Conservation (phyloP, 176 grass and related monocot genomes). For the maize (Zea mays) region DNA sequence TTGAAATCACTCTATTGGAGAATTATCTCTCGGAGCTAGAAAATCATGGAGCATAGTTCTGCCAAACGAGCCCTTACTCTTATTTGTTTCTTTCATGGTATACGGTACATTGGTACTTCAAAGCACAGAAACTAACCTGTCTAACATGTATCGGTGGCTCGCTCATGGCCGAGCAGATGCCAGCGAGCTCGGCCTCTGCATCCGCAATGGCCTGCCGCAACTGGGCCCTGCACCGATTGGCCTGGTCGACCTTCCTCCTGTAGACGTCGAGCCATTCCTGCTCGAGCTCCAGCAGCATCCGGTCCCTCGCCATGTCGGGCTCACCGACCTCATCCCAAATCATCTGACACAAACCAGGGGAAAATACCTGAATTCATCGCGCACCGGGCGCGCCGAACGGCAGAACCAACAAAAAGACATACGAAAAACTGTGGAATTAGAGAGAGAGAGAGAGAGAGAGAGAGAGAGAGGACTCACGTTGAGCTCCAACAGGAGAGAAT, state of each 20-base stretch:
- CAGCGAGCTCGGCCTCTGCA: conserved; percentile 68
- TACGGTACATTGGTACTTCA: background rate
- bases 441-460: background rate
- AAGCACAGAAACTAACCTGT: conserved; percentile 54
- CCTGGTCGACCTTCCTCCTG: conserved; percentile 69
- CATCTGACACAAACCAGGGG: conserved; percentile 45
- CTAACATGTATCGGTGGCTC: conserved; percentile 56
- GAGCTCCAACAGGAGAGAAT: conserved; percentile 76
- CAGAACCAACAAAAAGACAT: background rate
- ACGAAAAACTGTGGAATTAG: background rate
- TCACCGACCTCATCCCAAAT: conserved; percentile 92
- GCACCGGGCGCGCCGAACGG: background rate
- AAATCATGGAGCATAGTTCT: too few species aligned
- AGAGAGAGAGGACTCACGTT: conserved; percentile 39
- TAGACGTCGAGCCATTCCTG: conserved; percentile 77
- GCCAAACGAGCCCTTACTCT: too few species aligned
- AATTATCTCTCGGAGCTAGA: too few species aligned
- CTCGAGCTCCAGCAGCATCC: conserved; percentile 63
- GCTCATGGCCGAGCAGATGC: conserved; percentile 70
- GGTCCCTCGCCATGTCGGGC: conserved; percentile 59
- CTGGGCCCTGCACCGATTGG: conserved; percentile 61
- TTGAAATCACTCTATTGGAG: too few species aligned
- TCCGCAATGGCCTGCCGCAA: conserved; percentile 68
- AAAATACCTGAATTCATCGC: conserved; percentile 7
- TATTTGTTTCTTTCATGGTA: background rate